phyloP scores from a whole-genome alignment of 139 green algal species.

The Ettlia oleoabundans region DNA sequence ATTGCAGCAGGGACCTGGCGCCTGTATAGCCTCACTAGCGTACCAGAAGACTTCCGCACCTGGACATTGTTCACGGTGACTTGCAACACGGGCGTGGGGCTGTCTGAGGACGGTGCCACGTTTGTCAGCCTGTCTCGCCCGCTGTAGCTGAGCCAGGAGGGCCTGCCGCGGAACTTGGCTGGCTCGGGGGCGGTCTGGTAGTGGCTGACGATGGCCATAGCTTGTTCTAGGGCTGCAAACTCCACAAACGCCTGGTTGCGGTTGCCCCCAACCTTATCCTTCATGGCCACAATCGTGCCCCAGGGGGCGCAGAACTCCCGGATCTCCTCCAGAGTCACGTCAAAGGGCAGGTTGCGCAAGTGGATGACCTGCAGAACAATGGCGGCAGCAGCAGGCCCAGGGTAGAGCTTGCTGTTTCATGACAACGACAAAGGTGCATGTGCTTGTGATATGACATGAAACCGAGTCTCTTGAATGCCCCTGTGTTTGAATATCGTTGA shows the following conservation, averaged over 20 bases:
- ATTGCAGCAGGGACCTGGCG: too few species aligned
- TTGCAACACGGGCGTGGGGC: conserved; percentile 22
- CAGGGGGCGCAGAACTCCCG: conserved; percentile 15
- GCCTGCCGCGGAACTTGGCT: conserved; percentile 51
- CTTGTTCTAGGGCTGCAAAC: conserved; percentile 61
- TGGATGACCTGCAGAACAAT: conserved; percentile 66
- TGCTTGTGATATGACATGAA: too few species aligned
- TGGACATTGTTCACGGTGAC: not conserved
- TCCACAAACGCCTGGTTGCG: conserved; percentile 80
- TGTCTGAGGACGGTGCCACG: conserved; percentile 4
- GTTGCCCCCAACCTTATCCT: conserved; percentile 37
- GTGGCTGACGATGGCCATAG: conserved; percentile 71
- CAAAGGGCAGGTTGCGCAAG: conserved; percentile 75
- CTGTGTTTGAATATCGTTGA: too few species aligned
- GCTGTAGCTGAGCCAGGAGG: conserved; percentile 13
- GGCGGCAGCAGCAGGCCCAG: not conserved
- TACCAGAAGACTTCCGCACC: not conserved
- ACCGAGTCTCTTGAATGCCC: too few species aligned
- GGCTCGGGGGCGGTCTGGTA: conserved; percentile 63
- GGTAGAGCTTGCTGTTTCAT: not conserved
- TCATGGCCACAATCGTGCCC: conserved; percentile 26
- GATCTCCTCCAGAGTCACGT: conserved; percentile 58
- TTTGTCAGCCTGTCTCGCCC: conserved; percentile 31
- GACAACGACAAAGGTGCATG: not conserved
- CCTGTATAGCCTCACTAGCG: not conserved